These are phyloP conservation scores for Daedaleopsis nitida DNA, from an alignment of 768 basidiomycete genomes.

Conservation along the genomic window DNA sequence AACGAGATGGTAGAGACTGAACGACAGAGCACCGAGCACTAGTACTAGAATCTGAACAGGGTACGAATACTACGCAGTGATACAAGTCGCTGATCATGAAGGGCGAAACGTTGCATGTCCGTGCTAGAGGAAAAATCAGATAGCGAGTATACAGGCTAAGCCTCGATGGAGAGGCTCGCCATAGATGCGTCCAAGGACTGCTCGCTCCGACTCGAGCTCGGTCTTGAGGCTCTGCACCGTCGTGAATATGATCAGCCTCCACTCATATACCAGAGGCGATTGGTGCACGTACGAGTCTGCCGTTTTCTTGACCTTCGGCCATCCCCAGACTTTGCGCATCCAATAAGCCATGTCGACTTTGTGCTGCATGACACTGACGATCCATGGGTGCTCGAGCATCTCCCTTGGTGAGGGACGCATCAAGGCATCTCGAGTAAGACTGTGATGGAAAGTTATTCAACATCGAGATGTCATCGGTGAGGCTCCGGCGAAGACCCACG, in stretches of 20 bases:
- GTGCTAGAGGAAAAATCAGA: neutral
- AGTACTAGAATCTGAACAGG: neutral
- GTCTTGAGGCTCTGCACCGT: slow-evolving; percentile 27
- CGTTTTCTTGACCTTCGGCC: slow-evolving; percentile 47
- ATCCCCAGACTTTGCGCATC: slow-evolving; percentile 85
- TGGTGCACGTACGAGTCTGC: slow-evolving; percentile 31
- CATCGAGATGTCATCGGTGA: neutral
- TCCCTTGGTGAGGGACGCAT: slow-evolving; percentile 80
- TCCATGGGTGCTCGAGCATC: slow-evolving; percentile 85
- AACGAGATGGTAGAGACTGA: neutral
- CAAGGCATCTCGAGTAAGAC: slow-evolving; percentile 68
- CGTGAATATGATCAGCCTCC: neutral
- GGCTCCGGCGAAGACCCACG: slow-evolving; percentile 52
- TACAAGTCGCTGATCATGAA: slow-evolving; percentile 9
- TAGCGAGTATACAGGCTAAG: slow-evolving; percentile 3
- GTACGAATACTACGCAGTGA: neutral
- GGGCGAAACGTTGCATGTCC: slow-evolving; percentile 1
- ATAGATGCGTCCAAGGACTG: slow-evolving; percentile 28
- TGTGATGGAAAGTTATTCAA: slow-evolving; percentile 31
- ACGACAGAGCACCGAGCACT: neutral
- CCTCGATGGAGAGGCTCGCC: slow-evolving; percentile 25
- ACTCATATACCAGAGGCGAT: neutral
- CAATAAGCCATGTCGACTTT: slow-evolving; percentile 89
- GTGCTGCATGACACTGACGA: slow-evolving; percentile 71
- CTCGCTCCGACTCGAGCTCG: slow-evolving; percentile 35